Percentiles rank a stretch among this genome's conserved stretches.
Conservation (phyloP, 208 protist species). For the Crithidia sp. region DNA sequence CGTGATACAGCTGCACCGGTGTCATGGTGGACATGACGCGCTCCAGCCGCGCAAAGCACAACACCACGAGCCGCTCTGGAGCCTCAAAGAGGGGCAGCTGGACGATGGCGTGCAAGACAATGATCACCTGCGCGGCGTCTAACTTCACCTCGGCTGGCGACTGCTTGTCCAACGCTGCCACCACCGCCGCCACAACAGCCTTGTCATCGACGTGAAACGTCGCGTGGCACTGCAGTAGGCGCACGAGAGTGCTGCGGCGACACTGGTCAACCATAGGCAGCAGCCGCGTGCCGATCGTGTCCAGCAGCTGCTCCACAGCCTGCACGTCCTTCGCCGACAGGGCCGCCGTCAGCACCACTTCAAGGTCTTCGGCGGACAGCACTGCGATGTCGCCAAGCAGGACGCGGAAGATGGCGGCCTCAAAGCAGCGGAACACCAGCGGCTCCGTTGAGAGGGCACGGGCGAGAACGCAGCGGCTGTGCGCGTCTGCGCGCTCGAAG, state of each 20-base stretch:
- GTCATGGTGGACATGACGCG: conserved; percentile 52
- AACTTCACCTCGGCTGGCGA: conserved; percentile 55
- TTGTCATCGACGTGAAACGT: conserved; percentile 62
- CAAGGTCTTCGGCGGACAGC: conserved; percentile 78
- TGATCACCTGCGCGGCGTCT: conserved; percentile 61
- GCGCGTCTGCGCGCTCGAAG: conserved; percentile 65
- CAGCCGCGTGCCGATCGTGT: conserved; percentile 78
- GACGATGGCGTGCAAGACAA: conserved; percentile 61
- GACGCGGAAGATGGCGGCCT: conserved; percentile 51
- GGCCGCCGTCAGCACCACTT: conserved; percentile 66
- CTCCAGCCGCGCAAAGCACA: conserved; percentile 72
- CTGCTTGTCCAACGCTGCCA: conserved; percentile 66
- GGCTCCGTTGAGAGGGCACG: conserved; percentile 63
- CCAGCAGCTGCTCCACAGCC: conserved; percentile 69
- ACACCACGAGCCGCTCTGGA: conserved; percentile 52
- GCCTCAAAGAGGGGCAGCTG: conserved; percentile 30
- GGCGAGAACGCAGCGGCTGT: conserved; percentile 82
- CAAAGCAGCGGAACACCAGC: conserved; percentile 48
- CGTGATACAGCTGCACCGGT: conserved; percentile 57
- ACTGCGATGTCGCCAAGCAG: conserved; percentile 51
- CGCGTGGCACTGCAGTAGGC: conserved; percentile 82
- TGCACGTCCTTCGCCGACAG: conserved; percentile 41
- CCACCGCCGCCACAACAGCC: conserved; percentile 37
- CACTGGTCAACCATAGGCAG: conserved; percentile 62
- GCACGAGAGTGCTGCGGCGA: conserved; percentile 75